Evolutionary conservation across 2,329 filamentous ascomycete species (phyloP).

Genomic region (Cercospora zeina): DNA sequence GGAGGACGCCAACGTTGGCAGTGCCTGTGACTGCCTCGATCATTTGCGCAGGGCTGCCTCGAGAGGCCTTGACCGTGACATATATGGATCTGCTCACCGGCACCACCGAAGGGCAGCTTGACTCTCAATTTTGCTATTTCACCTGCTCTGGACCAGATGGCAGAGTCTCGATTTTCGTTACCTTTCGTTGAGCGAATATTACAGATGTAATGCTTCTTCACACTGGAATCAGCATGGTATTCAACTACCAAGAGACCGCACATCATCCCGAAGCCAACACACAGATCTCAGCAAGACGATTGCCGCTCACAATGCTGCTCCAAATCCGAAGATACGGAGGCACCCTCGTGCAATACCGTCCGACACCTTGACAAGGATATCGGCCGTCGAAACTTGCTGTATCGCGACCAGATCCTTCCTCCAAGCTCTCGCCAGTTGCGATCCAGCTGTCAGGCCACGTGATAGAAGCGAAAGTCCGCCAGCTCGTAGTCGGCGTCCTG

Average conservation of each 20-base stretch:
- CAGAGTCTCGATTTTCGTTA: background rate
- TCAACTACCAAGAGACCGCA: too few species aligned
- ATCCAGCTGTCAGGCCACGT: background rate
- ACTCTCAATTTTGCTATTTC: background rate
- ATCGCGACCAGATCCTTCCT: background rate
- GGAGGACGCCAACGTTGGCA: constrained; percentile 3
- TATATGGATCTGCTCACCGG: background rate
- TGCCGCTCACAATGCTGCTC: background rate
- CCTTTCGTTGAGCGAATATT: background rate
- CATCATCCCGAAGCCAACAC: too few species aligned
- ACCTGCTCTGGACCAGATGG: background rate
- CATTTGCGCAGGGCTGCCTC: background rate
- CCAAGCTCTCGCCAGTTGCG: background rate
- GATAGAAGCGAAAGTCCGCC: constrained; percentile 9
- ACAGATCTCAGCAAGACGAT: background rate
- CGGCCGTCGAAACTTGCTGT: background rate
- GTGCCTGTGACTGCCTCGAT: background rate
- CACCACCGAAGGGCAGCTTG: background rate
- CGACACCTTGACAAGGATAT: background rate
- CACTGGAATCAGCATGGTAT: background rate
- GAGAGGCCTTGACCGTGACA: background rate
- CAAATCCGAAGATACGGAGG: background rate
- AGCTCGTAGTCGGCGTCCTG: constrained; percentile 10
- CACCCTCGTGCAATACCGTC: background rate
- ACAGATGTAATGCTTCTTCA: background rate